A percentile compares a stretch with the other conserved stretches of the same genome.
phyloP scores from a whole-genome alignment of 75 land plant species.

The Gnetum montanum region DNA sequence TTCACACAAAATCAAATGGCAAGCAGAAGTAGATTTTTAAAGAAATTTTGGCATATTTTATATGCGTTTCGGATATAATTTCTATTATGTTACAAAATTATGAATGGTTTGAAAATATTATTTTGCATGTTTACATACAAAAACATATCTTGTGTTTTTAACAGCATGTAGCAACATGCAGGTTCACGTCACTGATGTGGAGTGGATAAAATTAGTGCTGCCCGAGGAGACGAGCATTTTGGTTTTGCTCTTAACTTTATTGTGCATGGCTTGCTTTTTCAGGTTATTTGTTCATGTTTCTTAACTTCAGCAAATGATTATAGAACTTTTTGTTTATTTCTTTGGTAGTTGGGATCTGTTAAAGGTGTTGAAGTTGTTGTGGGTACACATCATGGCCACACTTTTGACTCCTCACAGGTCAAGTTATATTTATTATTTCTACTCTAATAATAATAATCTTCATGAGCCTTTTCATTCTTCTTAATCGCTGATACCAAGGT shows the following conservation, averaged over 20 bases:
- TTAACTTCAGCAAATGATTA: neutral
- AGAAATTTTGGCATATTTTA: too few species aligned
- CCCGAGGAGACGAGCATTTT: slow-evolving; percentile 55
- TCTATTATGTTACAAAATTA: too few species aligned
- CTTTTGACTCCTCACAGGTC: slow-evolving; percentile 82
- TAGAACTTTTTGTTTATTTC: neutral
- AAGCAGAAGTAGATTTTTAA: too few species aligned
- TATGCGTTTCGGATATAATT: too few species aligned
- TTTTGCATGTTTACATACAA: too few species aligned
- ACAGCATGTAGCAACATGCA: too few species aligned
- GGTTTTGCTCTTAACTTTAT: slow-evolving; percentile 24
- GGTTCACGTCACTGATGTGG: slow-evolving; percentile 87
- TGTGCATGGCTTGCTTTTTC: neutral
- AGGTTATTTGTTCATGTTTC: neutral
- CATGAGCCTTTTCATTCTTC: neutral
- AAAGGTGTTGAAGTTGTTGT: slow-evolving; percentile 48
- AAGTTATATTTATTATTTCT: too few species aligned
- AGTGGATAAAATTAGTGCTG: slow-evolving; percentile 69
- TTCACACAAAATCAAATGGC: too few species aligned
- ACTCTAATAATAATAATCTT: too few species aligned
- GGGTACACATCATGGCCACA: slow-evolving; percentile 51
- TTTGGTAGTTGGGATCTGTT: slow-evolving; percentile 50
- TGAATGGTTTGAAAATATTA: too few species aligned
- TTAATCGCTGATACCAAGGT: slow-evolving; percentile 1
- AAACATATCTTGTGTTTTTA: too few species aligned